Conservation (phyloP, 768 basidiomycete genomes). For the Dentipellis sp. region DNA sequence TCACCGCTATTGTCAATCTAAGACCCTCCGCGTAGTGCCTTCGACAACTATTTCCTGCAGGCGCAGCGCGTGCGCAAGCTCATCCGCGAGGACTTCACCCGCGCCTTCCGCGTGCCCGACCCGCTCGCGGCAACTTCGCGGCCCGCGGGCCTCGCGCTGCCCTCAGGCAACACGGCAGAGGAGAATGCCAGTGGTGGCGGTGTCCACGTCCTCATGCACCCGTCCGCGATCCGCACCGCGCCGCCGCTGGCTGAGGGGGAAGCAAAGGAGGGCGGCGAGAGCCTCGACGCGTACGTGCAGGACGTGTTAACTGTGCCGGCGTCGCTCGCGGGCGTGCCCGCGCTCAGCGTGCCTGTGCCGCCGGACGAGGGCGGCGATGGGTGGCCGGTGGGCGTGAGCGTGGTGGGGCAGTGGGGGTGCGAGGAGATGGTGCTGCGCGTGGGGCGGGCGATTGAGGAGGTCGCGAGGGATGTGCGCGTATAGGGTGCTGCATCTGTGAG, state of each 20-base stretch:
- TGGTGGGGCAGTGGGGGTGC: slow-evolving; percentile 85
- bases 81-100: slow-evolving; percentile 66
- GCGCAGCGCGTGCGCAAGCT: slow-evolving; percentile 73
- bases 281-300: slow-evolving; percentile 67
- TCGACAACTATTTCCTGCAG: slow-evolving; percentile 94
- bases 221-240: slow-evolving; percentile 80
- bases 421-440: slow-evolving; percentile 52
- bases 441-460: slow-evolving; percentile 35
- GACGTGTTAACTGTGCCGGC: slow-evolving; percentile 91
- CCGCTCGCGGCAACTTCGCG: slow-evolving; percentile 24
- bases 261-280: slow-evolving; percentile 9
- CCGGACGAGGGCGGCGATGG: slow-evolving; percentile 34
- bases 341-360: slow-evolving; percentile 54
- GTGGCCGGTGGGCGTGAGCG: slow-evolving; percentile 79
- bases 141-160: neutral
- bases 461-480: neutral
- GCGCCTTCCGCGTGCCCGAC: slow-evolving; percentile 54
- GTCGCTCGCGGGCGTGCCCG: slow-evolving; percentile 83
- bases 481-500: no score
- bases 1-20: neutral
- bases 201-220: slow-evolving; percentile 81
- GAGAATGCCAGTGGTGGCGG: slow-evolving; percentile 17
- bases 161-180: neutral
- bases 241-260: slow-evolving; percentile 37
- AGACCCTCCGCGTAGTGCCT: slow-evolving; percentile 49